phyloP scores from a whole-genome alignment of 371 early-diverging fungal genomes.

The Mucor mucedo region DNA sequence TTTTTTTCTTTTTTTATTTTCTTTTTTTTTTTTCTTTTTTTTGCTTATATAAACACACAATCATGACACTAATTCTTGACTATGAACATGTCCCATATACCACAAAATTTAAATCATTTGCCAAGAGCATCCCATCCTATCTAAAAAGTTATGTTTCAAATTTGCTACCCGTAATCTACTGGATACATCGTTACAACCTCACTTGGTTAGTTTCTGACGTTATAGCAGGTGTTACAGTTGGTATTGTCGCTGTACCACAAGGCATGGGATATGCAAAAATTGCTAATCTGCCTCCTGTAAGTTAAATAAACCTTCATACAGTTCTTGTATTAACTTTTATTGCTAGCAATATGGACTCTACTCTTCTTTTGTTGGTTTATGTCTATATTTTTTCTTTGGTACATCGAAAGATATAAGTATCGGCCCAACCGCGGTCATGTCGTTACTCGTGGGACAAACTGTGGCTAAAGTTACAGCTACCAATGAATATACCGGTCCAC shows the following conservation, averaged over 20 bases:
- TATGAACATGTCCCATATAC: conserved; percentile 26
- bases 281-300: conserved; percentile 70
- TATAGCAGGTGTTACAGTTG: conserved; percentile 90
- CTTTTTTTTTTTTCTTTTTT: conserved; percentile 3
- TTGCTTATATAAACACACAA: background rate
- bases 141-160: conserved; percentile 19
- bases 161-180: conserved; percentile 68
- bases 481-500: conserved; percentile 45
- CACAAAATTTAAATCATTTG: conserved; percentile 12
- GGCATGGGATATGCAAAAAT: conserved; percentile 85
- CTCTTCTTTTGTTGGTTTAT: conserved; percentile 47
- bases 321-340: background rate
- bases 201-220: conserved; percentile 81
- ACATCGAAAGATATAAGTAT: conserved; percentile 89
- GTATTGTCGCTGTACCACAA: conserved; percentile 86
- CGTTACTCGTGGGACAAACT: conserved; percentile 74
- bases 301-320: conserved; percentile 3
- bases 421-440: conserved; percentile 88
- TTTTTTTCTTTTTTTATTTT: conserved; percentile 12
- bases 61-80: conserved; percentile 20
- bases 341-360: conserved; percentile 79
- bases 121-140: conserved; percentile 17
- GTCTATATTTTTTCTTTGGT: conserved; percentile 71
- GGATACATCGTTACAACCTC: conserved; percentile 76
- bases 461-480: conserved; percentile 47